Evolutionary conservation across 495 filamentous ascomycete genomes (phyloP), one percentile per base, ranked within the genome.

Genomic region (Aspergillus nanangensis): DNA sequence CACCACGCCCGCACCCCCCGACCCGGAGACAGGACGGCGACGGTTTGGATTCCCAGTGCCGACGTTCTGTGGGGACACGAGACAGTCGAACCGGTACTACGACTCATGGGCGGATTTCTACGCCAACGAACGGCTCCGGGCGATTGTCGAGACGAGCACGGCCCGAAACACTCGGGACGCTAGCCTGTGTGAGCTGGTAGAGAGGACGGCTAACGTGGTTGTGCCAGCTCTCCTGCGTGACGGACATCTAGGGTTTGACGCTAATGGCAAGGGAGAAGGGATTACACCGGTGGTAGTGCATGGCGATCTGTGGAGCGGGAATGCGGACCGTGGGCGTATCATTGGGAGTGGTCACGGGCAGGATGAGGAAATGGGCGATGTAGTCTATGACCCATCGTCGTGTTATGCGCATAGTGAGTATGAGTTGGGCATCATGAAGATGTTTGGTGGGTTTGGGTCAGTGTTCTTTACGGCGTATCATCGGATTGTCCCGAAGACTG

Each of bases 301-400:
- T 63, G 90, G 91, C 13, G 92, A 96, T 71, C 55, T 96, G 31
- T 97, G 91, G 91, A 84, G 79, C 56, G 91, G 91, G 2, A 97
- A 97, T 62, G 77, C 81, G 19, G 81, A 80, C n/a, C 53, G 72
- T 4, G 90, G 84, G 1, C 66, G 65, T 37, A 83, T 92, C 51
- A 77, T 71, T 0, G 79, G 66, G 0, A 57, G 50, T 36, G 66
- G 58, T 8, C 33, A 48, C 0, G 39, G 51, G 17, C 55, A 48
- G 11, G 58, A 61, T 18, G 67, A 71, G n/a, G 77, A 72, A 4
- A 68, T 69, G 0, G 86, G 90, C 45, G 90, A 91, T 51, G 82
- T 96, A 9, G 79, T 95, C 3, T 96, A 84, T 67, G 91, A 96
- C 66, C 82, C 90, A 17, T 81, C 81, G 13, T 74, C 79, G 31